Conservation (phyloP, 1,284 basidiomycete species). For the Exobasidium cylindrosporum region DNA sequence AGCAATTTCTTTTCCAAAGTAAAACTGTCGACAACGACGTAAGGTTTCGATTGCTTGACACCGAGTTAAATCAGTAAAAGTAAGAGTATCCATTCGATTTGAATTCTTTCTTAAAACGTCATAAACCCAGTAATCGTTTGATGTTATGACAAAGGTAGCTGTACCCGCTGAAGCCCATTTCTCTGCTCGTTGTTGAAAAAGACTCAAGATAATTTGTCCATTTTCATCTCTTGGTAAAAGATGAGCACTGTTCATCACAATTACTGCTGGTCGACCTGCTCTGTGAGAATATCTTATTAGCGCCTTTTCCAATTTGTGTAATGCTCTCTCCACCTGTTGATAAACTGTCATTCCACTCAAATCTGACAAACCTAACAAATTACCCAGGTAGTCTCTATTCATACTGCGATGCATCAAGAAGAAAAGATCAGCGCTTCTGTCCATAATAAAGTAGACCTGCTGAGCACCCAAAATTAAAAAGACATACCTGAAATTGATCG, state of each 20-base stretch:
- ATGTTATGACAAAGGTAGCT: conserved; percentile 41
- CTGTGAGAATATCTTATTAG: conserved; percentile 34
- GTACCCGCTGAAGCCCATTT: conserved; percentile 46
- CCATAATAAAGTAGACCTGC: no score
- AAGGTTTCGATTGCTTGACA: conserved; percentile 41
- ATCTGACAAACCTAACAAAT: conserved; percentile 45
- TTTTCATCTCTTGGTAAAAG: conserved; percentile 44
- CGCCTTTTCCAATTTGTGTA: conserved; percentile 49
- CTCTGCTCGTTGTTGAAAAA: conserved; percentile 50
- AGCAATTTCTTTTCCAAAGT: conserved; percentile 38
- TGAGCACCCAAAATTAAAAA: no score
- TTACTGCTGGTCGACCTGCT: conserved; percentile 43
- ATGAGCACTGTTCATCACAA: conserved; percentile 49
- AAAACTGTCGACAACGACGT: conserved; percentile 36
- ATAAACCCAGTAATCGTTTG: conserved; percentile 47
- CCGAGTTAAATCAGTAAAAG: conserved; percentile 40
- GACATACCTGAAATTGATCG: conserved; percentile 29
- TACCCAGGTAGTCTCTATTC: conserved; percentile 49
- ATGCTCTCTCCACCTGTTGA: conserved; percentile 40
- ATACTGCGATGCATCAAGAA: conserved; percentile 35
- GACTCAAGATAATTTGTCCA: conserved; percentile 37
- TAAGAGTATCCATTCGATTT: conserved; percentile 49
- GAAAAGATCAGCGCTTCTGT: no score
- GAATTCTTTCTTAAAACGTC: conserved; percentile 41
- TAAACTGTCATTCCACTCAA: conserved; percentile 42